Base-by-base conservation (phyloP, 257 asterid genomes). In the Nicotiana obtusifolia region DNA sequence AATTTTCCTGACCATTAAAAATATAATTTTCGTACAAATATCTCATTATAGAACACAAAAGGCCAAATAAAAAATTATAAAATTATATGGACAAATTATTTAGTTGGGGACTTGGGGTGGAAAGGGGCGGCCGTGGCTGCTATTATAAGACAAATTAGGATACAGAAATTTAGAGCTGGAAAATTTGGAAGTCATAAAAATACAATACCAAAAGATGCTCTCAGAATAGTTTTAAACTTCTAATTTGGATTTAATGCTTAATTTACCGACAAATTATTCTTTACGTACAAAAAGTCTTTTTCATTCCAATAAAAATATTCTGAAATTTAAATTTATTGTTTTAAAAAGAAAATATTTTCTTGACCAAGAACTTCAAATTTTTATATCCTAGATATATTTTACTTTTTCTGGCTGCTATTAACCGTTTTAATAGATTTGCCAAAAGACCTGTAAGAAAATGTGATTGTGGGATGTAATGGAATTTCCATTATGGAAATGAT, bases 71-170 rank as follows among this genome's bases (percentile, higher is more conserved):
- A 35, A 64, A 41, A n/a, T 68, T n/a, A 68, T 33, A 35, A 69
- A 41, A 20, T 1, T 41, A 37, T 20, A 41, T 69, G 33, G 33
- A 20, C 2, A 17, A 57, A 73, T 73, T 73, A 47, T 20, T 69
- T 11, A 69, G 49, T 20, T 30, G 33, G 24, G 78, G 19, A 41
- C 49, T 53, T 16, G 7, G 0, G n/a, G 33, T 41, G 2, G 61
- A 73, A 24, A 73, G 15, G 79, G 79, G 35, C 61, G 79, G 61
- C 22, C 3, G 15, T 73, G 16, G 79, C 79, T 73, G 79, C 79
- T 47, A 47, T 73, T 47, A 47, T 3, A 73, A 73, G 79, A 47
- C 41, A 73, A 47, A 17, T 6, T 73, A 22, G 78, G 35, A 6
- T 44, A 20, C 14, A 67, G 44, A 2, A 49, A 49, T 10, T 67